Base-by-base conservation (phyloP, 2,329 filamentous ascomycete species). In the Fusarium neocosmosporiellum region DNA sequence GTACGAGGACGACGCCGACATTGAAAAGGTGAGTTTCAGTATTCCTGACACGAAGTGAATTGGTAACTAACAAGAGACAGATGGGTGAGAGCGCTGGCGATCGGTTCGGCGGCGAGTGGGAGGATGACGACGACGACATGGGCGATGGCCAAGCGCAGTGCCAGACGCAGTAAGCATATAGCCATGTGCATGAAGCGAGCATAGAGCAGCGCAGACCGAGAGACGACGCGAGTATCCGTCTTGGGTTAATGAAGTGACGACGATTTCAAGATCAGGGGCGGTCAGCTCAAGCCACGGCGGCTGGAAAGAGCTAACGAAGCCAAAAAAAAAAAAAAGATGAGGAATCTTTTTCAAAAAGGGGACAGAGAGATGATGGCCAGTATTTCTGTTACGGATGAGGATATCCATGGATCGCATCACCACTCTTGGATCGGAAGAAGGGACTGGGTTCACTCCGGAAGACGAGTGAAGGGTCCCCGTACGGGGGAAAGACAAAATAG, bases 1-100 rank as follows among this genome's bases (percentile, higher is more conserved):
- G 4, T 97, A 94, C 77, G 93, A 98, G 70, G 89, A 90, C n/a
- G 90, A 95, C 72, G 94, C 91, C 5, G 92, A 95, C 77, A 89
- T 98, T 75, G 94, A 98, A 59, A 91, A 95, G 78, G 91, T 92
- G 82, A 83, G 87, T 39, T 55, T 37, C 24, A 14, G 27, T 43
- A 18, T 70, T 75, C 37, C 67, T 34, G 41, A 24, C 48, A 18
- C 1, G 2, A 37, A 14, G 13, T 11, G 36, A 58, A 31, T 18
- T 20, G 20, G 39, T 39, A 55, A 60, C 75, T 77, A 66, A 77
- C 58, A 34, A 53, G 60, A 36, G 18, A 33, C 66, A 92, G 85
- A 95, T 95, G 86, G 93, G 93, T 57, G 92, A 90, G 59, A 89
- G 89, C 73, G 91, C 91, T 4, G 91, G 89, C 63, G 92, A 94